Evolutionary conservation across 2,329 filamentous ascomycete species (phyloP), one percentile per base, ranked within the genome.

Genomic region (Pleomassaria siparia): DNA sequence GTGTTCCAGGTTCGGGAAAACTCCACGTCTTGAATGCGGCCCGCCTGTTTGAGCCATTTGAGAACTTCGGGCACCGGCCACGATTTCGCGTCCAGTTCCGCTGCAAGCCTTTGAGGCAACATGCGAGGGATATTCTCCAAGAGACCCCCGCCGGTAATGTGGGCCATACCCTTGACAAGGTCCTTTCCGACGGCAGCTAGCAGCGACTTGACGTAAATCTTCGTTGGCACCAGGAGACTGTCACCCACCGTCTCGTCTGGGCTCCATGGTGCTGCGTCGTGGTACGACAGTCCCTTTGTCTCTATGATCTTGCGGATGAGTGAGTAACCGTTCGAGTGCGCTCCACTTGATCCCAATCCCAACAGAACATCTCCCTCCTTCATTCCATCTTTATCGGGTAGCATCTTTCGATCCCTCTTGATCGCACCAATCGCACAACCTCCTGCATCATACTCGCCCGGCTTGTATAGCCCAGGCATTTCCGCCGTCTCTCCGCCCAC

Each of bases 401-500:
- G 82, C 46, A 92, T 82, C 41, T 81, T 78, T 28, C 74, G 74
- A 4, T 80, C 81, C 26, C 81, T 74, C 28, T 80, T 77, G 66
- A 97, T 88, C 33, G 91, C 89, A 47, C 94, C 94, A 37, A 95
- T 86, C 15, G 92, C 92, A 30, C 88, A 88, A 53, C 94, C 94
- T 18, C 90, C 91, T 7, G 91, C 91, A 63, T 99, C 94, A 70
- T 97, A 99, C 66, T 95, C 89, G 41, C 90, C 88, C 44, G 82
- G 84, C 54, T 86, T 80, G 75, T 96, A 96, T 78, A 97, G 89
- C 45, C 91, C 91, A 0, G 92, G 92, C 94, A 99, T 97, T 74
- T 99, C 94, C 6, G 94, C 94, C 0, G 94, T 99, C 74, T 99
- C 94, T 36, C 94, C 94, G 30, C 94, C 94, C n/a, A 97, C 88